These are phyloP conservation scores for Inonotus hispidus DNA, from an alignment of 1,284 basidiomycete genomes.

Conservation along the genomic window DNA sequence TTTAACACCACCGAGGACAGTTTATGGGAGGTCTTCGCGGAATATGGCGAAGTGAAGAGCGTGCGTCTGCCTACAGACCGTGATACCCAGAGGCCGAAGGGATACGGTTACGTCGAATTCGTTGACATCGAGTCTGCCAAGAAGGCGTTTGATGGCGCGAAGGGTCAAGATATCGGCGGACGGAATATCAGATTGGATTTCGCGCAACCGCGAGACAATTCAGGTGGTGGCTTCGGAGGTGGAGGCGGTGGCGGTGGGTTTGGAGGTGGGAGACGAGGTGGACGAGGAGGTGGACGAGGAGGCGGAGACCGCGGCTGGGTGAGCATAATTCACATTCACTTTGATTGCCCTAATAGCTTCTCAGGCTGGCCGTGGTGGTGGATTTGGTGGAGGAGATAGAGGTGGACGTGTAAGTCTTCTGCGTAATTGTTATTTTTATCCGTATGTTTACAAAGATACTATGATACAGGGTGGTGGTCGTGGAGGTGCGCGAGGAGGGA, in stretches of 20 bases:
- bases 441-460: slow-evolving; percentile 10
- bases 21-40: slow-evolving; percentile 90
- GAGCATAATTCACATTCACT: slow-evolving; percentile 22
- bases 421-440: slow-evolving; percentile 1
- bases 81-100: slow-evolving; percentile 88
- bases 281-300: slow-evolving; percentile 26
- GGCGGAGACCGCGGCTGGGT: slow-evolving; percentile 33
- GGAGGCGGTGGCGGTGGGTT: too few species aligned
- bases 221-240: slow-evolving; percentile 33
- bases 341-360: slow-evolving; percentile 3
- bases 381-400: slow-evolving; percentile 32
- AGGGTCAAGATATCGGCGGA: slow-evolving; percentile 80
- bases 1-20: slow-evolving; percentile 80
- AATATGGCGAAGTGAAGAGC: slow-evolving; percentile 84
- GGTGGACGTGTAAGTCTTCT: slow-evolving; percentile 31
- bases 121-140: slow-evolving; percentile 76
- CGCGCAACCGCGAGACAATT: slow-evolving; percentile 72
- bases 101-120: slow-evolving; percentile 97
- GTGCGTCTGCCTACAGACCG: slow-evolving; percentile 93
- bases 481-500: slow-evolving; percentile 42
- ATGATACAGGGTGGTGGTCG: slow-evolving; percentile 26
- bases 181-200: slow-evolving; percentile 84
- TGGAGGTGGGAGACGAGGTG: slow-evolving; percentile 30
- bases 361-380: slow-evolving; percentile 39
- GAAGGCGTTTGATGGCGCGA: slow-evolving; percentile 70